Conservation (phyloP, 2,329 filamentous ascomycete species). For the Metarhizium sp. region DNA sequence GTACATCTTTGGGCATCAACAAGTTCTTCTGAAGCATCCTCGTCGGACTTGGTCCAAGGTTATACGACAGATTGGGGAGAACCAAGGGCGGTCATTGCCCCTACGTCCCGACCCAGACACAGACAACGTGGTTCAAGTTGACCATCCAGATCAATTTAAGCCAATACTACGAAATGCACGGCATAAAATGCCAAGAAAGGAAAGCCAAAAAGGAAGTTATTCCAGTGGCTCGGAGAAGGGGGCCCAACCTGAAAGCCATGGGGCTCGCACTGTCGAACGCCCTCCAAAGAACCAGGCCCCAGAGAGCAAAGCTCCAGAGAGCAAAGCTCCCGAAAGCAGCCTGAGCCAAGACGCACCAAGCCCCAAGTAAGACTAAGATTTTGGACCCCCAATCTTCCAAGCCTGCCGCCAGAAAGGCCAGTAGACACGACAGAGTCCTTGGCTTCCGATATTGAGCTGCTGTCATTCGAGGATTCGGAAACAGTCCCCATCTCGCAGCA, state of each 20-base stretch:
- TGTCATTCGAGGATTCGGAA: not conserved
- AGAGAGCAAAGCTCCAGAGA: not conserved
- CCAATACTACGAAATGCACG: conserved; percentile 12
- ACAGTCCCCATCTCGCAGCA: not conserved
- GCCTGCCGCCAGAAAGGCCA: not conserved
- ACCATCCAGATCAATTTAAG: conserved; percentile 43
- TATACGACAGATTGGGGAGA: conserved; percentile 28
- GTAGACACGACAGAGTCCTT: not conserved
- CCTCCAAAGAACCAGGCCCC: not conserved
- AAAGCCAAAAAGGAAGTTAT: not conserved
- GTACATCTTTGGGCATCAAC: conserved; percentile 74
- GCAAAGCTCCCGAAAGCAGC: not conserved
- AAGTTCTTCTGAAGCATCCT: conserved; percentile 35
- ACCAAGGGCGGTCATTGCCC: conserved; percentile 17
- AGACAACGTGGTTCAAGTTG: conserved; percentile 36
- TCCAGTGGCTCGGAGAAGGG: not conserved
- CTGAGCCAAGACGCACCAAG: not conserved
- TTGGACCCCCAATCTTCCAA: not conserved
- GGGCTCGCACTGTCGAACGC: not conserved
- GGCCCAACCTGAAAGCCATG: not conserved
- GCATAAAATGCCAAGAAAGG: conserved; percentile 3
- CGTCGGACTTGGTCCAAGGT: conserved; percentile 31
- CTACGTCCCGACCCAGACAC: conserved; percentile 37
- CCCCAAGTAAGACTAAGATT: not conserved
- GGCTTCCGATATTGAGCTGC: not conserved